phyloP scores from a whole-genome alignment of 805 yeast species.

The Saccharomyces kudriavzevii region DNA sequence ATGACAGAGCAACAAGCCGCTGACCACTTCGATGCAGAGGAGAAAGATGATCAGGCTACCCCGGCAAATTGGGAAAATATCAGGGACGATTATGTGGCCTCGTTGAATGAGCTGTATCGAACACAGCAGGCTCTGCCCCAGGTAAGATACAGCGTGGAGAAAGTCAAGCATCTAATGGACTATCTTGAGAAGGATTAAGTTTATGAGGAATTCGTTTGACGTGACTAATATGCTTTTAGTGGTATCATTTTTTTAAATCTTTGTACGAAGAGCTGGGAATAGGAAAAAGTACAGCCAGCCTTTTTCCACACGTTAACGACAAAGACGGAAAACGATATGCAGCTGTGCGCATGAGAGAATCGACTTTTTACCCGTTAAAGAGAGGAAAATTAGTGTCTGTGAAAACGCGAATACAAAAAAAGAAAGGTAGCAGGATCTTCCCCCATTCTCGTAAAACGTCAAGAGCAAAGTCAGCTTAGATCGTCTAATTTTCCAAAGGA shows the following conservation, averaged over 20 bases:
- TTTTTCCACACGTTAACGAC: background rate
- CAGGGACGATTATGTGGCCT: slow-evolving; percentile 5
- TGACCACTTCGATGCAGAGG: background rate
- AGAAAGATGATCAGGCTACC: background rate
- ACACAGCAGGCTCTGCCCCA: slow-evolving; percentile 18
- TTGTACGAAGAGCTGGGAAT: background rate
- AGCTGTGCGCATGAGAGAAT: background rate
- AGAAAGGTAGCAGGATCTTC: background rate
- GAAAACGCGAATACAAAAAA: slow-evolving; percentile 1
- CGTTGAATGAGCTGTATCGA: slow-evolving; percentile 8
- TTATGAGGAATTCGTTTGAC: background rate
- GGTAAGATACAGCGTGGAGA: slow-evolving; percentile 21
- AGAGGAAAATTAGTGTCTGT: background rate
- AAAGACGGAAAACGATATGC: background rate
- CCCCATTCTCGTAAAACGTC: background rate
- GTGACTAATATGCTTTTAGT: background rate
- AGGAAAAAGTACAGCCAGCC: background rate
- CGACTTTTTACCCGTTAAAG: background rate
- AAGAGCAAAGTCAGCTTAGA: background rate
- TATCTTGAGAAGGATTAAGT: slow-evolving; percentile 12
- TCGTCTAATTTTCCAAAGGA: background rate
- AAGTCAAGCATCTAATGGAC: slow-evolving; percentile 23
- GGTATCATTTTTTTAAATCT: background rate
- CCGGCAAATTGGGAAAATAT: slow-evolving; percentile 2
- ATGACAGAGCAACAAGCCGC: slow-evolving; percentile 1